Percentiles rank a stretch among this genome's conserved stretches.
Evolutionary conservation across 2,329 filamentous ascomycete genomes (phyloP).

Genomic region (Hymenoscyphus albidus): DNA sequence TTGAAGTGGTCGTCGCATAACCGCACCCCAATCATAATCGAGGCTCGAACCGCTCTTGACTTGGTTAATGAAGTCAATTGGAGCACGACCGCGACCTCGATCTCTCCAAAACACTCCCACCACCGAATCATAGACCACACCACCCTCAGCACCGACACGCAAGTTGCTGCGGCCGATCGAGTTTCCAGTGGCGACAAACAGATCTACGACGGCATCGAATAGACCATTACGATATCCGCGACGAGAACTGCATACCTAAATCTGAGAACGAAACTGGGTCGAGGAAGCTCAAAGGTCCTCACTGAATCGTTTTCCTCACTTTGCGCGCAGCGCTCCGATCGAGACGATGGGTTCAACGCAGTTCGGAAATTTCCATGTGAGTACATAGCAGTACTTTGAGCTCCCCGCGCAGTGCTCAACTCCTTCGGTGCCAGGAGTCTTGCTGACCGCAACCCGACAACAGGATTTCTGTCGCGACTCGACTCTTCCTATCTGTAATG

Average conservation of each 20-base stretch:
- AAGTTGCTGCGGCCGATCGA: constrained; percentile 1
- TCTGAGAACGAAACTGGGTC: neutral
- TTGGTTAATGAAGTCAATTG: neutral
- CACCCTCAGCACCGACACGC: constrained; percentile 1
- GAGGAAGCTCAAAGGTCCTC: neutral
- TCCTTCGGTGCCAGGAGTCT: neutral
- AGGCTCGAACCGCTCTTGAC: constrained; percentile 5
- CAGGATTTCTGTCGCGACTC: constrained; percentile 82
- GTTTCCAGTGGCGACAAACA: neutral
- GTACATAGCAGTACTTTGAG: constrained; percentile 12
- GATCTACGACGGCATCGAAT: neutral
- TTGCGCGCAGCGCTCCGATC: constrained; percentile 5
- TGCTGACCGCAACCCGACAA: constrained; percentile 24
- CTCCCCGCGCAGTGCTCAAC: neutral
- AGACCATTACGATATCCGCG: neutral
- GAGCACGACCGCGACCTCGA: neutral
- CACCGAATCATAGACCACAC: constrained; percentile 2
- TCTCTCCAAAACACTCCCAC: neutral
- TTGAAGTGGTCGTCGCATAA: neutral
- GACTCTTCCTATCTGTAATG: constrained; percentile 80
- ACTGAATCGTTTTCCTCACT: constrained; percentile 7
- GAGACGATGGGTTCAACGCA: constrained; percentile 36
- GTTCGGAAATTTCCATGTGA: constrained; percentile 56
- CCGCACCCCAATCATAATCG: neutral
- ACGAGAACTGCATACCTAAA: neutral